Percentiles rank a stretch among this genome's conserved stretches.
Conservation (phyloP, 2,329 filamentous ascomycete genomes). For the Trichoderma endophyticum region DNA sequence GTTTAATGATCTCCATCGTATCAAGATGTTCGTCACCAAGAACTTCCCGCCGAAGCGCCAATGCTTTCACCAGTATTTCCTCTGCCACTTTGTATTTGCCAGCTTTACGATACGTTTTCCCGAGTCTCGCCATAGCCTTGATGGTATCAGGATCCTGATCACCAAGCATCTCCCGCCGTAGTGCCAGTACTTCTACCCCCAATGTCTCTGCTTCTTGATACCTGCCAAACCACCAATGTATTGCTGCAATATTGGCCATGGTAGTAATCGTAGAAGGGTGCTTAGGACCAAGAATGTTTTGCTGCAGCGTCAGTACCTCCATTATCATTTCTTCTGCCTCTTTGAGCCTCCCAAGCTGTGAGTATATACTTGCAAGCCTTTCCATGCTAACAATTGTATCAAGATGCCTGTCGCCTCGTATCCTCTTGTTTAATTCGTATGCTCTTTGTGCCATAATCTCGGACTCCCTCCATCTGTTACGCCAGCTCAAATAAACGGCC, state of each 20-base stretch:
- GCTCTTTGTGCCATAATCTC: not conserved
- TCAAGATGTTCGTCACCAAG: not conserved
- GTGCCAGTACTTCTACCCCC: not conserved
- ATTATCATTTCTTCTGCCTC: constrained; percentile 17
- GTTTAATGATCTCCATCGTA: not conserved
- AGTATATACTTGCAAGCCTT: not conserved
- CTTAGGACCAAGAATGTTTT: not conserved
- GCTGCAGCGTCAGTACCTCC: not conserved
- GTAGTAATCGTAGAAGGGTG: not conserved
- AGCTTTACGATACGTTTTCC: not conserved
- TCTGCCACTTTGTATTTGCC: not conserved
- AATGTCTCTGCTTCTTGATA: not conserved
- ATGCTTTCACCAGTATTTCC: not conserved
- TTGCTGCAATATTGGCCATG: not conserved
- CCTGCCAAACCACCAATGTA: not conserved
- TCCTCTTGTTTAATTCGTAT: not conserved
- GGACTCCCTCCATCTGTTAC: not conserved
- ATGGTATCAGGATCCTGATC: not conserved
- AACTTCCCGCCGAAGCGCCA: not conserved
- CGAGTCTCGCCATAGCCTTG: not conserved
- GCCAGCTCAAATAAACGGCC: not conserved
- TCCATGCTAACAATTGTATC: not conserved
- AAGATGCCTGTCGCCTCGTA: not conserved
- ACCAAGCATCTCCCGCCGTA: not conserved
- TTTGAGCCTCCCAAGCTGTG: not conserved